Evolutionary conservation across 1,284 basidiomycete species (phyloP).

Genomic region (Austroboletus novae-zelandiae): DNA sequence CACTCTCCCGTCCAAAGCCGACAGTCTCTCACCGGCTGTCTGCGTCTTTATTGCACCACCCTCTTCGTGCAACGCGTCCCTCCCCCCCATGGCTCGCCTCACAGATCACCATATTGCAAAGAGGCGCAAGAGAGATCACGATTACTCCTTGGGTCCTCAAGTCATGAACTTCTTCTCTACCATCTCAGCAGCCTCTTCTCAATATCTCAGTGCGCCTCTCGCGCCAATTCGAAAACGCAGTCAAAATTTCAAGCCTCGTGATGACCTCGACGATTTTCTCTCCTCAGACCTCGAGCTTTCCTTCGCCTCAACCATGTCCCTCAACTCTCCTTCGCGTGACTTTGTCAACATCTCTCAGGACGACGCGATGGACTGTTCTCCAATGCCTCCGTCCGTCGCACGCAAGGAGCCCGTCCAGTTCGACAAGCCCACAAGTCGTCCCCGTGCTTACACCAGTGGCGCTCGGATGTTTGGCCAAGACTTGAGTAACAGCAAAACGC

Average conservation of each 20-base stretch:
- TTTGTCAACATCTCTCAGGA: conserved; percentile 45
- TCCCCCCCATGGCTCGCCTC: conserved; percentile 21
- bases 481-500: conserved; percentile 49
- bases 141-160: conserved; percentile 23
- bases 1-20: conserved; percentile 7
- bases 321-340: conserved; percentile 63
- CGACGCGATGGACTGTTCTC: conserved; percentile 78
- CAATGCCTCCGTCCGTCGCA: conserved; percentile 44
- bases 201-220: conserved; percentile 51
- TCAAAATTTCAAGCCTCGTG: conserved; percentile 39
- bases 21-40: conserved; percentile 18
- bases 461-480: conserved; percentile 70
- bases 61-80: not conserved
- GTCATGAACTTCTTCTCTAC: conserved; percentile 53
- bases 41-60: not conserved
- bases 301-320: conserved; percentile 76
- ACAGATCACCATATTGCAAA: conserved; percentile 38
- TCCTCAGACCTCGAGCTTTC: conserved; percentile 74
- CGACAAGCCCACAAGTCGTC: conserved; percentile 39
- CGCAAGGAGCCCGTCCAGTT: conserved; percentile 29
- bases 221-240: conserved; percentile 48
- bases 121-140: conserved; percentile 43
- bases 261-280: conserved; percentile 63
- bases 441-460: conserved; percentile 58
- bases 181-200: conserved; percentile 36